Evolutionary conservation across 805 yeast genomes (phyloP).

Genomic region (Saturnispora ahearnii): DNA sequence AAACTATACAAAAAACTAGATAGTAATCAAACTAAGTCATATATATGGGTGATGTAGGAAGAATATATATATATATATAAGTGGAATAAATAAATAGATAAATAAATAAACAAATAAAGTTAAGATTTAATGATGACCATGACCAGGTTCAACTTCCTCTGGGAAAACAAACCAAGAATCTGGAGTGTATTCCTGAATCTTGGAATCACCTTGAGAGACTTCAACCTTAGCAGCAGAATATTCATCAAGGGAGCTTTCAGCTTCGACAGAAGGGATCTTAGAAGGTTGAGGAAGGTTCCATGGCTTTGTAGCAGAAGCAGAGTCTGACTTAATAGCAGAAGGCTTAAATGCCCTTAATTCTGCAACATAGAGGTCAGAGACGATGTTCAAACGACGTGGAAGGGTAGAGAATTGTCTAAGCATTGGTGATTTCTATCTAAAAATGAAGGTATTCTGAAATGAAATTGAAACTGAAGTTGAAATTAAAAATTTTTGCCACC

Average conservation of each 20-base stretch:
- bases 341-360: conserved; percentile 89
- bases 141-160: conserved; percentile 45
- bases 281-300: conserved; percentile 83
- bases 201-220: conserved; percentile 45
- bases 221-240: conserved; percentile 72
- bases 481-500: too few species aligned
- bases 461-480: not conserved
- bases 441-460: not conserved
- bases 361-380: conserved; percentile 77
- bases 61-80: not conserved
- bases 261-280: conserved; percentile 60
- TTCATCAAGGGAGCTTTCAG: conserved; percentile 52
- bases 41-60: not conserved
- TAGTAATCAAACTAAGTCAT: too few species aligned
- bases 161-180: conserved; percentile 80
- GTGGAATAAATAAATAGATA: not conserved
- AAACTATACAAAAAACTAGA: too few species aligned
- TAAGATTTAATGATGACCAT: conserved; percentile 17
- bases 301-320: conserved; percentile 69
- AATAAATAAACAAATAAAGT: conserved; percentile 2
- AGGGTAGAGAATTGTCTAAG: conserved; percentile 22
- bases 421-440: conserved; percentile 7
- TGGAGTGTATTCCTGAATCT: conserved; percentile 38
- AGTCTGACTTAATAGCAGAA: conserved; percentile 63
- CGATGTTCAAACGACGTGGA: conserved; percentile 37